Base-by-base conservation (phyloP, 768 basidiomycete genomes). In the Suillus variegatus region DNA sequence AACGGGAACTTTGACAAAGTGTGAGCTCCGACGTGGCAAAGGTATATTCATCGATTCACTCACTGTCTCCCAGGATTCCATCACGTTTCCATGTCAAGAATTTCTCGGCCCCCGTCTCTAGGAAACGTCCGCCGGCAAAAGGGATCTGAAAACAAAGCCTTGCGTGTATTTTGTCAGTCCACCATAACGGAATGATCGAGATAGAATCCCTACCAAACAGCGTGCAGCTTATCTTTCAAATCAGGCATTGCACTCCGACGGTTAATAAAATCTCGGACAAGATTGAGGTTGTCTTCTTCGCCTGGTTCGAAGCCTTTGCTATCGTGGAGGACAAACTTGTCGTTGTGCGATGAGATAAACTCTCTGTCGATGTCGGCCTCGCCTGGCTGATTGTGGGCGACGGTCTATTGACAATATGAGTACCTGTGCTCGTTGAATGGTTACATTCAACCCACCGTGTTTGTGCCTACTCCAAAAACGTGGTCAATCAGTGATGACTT, bases 261-360 rank as follows among this genome's bases (percentile, higher is more conserved):
- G 5, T 56, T 12, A 36, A 70, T 69, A 55, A 69, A 70, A 43
- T 41, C 36, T n/a, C 1, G 44, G 38, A 69, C 68, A 10, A 41
- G 28, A 4, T 66, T n/a, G n/a, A 69, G 9, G 13, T 36, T 69
- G 35, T 28, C 44, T 28, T 16, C 18, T 6, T 61, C 51, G 3
- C 68, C 68, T 2, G 69, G 58, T 52, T 69, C 68, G 25, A 69
- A 69, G 5, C 68, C 68, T 58, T 47, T 35, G 36, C 65, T 70
- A 44, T 69, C 65, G 22, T 69, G 68, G n/a, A 69, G 61, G 41
- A 69, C 35, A 41, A 69, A 63, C 4, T 14, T 55, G 16, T 52
- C 35, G 43, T 69, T 69, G 32, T 60, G 35, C 14, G 0, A 4
- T 0, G 68, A 70, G 38, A 60, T 54, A 4, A 66, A 60, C 41